Evolutionary conservation across 805 yeast genomes (phyloP).

Genomic region (Zygoascus ofunaensis): DNA sequence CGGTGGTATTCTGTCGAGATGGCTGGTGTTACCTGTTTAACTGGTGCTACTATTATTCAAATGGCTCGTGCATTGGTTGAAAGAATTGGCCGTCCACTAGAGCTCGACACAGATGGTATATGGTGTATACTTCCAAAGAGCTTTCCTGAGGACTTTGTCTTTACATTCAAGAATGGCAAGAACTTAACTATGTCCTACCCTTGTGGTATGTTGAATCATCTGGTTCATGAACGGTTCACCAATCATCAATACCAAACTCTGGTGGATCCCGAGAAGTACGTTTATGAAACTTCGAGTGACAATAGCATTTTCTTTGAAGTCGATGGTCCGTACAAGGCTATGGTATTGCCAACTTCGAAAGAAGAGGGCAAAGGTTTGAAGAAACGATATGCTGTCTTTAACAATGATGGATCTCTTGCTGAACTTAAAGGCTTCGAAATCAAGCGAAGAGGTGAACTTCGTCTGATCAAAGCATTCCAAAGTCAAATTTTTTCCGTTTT

Average conservation of each 20-base stretch:
- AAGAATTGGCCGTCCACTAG: constrained; percentile 88
- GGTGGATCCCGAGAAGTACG: constrained; percentile 55
- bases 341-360: constrained; percentile 93
- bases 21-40: constrained; percentile 98
- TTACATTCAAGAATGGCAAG: constrained; percentile 70
- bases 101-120: constrained; percentile 97
- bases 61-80: constrained; percentile 92
- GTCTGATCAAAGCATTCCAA: constrained; percentile 88
- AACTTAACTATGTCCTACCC: constrained; percentile 76
- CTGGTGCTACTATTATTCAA: constrained; percentile 97
- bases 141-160: constrained; percentile 80
- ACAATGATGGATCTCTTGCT: constrained; percentile 86
- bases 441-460: constrained; percentile 93
- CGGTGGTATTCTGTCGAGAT: constrained; percentile 99
- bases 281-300: constrained; percentile 73
- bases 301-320: constrained; percentile 96
- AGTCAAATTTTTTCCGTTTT: constrained; percentile 88
- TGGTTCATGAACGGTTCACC: constrained; percentile 85
- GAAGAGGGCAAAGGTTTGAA: constrained; percentile 97
- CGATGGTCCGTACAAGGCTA: constrained; percentile 97
- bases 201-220: constrained; percentile 88
- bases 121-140: constrained; percentile 96
- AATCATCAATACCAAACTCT: constrained; percentile 90
- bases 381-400: constrained; percentile 94
- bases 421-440: constrained; percentile 95